phyloP scores from a whole-genome alignment of 495 filamentous ascomycete genomes.

The Xanthoparmelia taractica region DNA sequence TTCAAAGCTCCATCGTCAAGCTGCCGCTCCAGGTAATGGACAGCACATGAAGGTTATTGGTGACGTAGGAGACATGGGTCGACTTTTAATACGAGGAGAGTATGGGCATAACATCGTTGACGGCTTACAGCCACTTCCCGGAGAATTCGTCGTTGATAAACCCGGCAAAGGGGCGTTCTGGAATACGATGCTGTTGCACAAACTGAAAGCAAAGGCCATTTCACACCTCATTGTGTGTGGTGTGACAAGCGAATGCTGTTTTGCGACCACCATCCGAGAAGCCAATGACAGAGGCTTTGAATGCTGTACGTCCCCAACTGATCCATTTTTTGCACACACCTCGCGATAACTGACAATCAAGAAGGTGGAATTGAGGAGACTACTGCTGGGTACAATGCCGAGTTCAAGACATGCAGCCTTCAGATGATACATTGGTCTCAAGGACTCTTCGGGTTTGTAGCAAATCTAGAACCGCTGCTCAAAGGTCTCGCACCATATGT shows the following conservation, averaged over 20 bases:
- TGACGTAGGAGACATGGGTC: slow-evolving; percentile 51
- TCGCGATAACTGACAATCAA: not conserved
- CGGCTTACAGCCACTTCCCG: slow-evolving; percentile 47
- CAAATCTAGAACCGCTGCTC: slow-evolving; percentile 30
- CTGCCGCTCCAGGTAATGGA: slow-evolving; percentile 34
- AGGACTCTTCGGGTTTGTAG: slow-evolving; percentile 44
- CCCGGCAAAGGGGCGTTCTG: slow-evolving; percentile 57
- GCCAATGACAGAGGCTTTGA: slow-evolving; percentile 69
- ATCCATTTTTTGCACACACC: slow-evolving; percentile 1
- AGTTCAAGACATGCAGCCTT: slow-evolving; percentile 35
- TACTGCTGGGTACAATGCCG: slow-evolving; percentile 37
- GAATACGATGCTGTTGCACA: slow-evolving; percentile 55
- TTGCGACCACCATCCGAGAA: slow-evolving; percentile 60
- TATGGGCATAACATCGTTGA: slow-evolving; percentile 53
- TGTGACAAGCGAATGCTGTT: slow-evolving; percentile 64
- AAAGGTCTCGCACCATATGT: slow-evolving; percentile 24
- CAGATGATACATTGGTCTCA: slow-evolving; percentile 42
- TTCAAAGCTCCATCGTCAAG: slow-evolving; percentile 41
- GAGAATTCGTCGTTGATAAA: slow-evolving; percentile 60
- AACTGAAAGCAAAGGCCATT: slow-evolving; percentile 52
- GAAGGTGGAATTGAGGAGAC: slow-evolving; percentile 38
- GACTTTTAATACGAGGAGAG: slow-evolving; percentile 57
- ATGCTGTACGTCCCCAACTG: slow-evolving; percentile 42
- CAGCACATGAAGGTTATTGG: slow-evolving; percentile 46
- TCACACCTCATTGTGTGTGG: slow-evolving; percentile 59